These are phyloP conservation scores for Russula compacta DNA, from an alignment of 768 basidiomycete species.

Conservation along the genomic window DNA sequence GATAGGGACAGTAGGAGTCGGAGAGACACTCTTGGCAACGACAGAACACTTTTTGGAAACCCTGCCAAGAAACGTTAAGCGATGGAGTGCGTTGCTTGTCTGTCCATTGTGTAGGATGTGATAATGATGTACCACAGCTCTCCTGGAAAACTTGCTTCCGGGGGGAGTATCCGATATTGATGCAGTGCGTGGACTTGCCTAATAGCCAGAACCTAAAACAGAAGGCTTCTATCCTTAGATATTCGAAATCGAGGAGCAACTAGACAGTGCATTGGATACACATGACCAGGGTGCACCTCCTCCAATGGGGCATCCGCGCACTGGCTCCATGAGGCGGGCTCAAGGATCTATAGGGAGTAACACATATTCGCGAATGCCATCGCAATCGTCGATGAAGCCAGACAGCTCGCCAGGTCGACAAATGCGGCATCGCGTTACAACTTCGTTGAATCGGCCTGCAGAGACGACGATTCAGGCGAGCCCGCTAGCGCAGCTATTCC, in stretches of 20 bases:
- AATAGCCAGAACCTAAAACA: not conserved
- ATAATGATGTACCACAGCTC: conserved; percentile 35
- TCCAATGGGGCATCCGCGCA: conserved; percentile 26
- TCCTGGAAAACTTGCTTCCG: conserved; percentile 65
- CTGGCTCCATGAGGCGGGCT: conserved; percentile 23
- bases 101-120: not conserved
- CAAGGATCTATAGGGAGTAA: not conserved
- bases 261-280: conserved; percentile 48
- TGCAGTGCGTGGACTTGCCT: conserved; percentile 37
- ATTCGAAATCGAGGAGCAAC: conserved; percentile 70
- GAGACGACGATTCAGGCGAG: conserved; percentile 38
- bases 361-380: not conserved
- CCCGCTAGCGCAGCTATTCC: conserved; percentile 69
- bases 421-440: conserved; percentile 35
- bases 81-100: conserved; percentile 48
- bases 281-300: conserved; percentile 29
- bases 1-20: conserved; percentile 53
- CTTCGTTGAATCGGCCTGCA: conserved; percentile 33
- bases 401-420: conserved; percentile 4
- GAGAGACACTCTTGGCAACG: conserved; percentile 60
- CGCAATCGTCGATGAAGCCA: conserved; percentile 5
- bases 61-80: conserved; percentile 65
- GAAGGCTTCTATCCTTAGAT: conserved; percentile 35
- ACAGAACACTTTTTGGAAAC: conserved; percentile 65
- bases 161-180: conserved; percentile 69